A percentile compares a stretch with the other conserved stretches of the same genome.
These are phyloP conservation scores for Xylariaceae sp. DNA, from an alignment of 2,329 filamentous ascomycete genomes.

Conservation along the genomic window DNA sequence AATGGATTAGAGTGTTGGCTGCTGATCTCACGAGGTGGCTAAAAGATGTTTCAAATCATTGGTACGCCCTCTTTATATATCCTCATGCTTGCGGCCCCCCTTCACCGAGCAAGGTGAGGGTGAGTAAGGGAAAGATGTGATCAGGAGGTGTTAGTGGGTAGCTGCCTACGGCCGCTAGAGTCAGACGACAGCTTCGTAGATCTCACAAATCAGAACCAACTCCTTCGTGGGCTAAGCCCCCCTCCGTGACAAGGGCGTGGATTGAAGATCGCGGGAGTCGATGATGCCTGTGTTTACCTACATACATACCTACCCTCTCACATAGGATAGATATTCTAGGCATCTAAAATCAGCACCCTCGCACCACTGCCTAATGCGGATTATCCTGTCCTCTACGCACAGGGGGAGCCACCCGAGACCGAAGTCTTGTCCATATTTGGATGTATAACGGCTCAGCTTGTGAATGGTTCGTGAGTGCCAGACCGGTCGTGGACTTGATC, in stretches of 20 bases:
- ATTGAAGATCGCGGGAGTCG: neutral
- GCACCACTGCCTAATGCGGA: neutral
- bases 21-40: neutral
- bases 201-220: neutral
- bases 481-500: conserved; percentile 9
- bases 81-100: neutral
- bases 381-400: too few species aligned
- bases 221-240: neutral
- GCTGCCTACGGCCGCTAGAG: neutral
- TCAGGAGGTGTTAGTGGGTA: neutral
- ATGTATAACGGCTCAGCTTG: conserved; percentile 14
- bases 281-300: neutral
- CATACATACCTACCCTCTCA: neutral
- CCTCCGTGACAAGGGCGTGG: neutral
- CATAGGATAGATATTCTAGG: neutral
- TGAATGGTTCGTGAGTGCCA: conserved; percentile 1
- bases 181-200: neutral
- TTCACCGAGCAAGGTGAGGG: neutral
- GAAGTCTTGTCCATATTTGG: conserved; percentile 7
- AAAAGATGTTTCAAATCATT: neutral
- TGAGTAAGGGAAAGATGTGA: neutral
- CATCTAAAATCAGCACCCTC: neutral
- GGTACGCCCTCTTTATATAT: neutral
- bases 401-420: neutral
- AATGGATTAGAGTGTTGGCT: neutral